Base-by-base conservation (phyloP, 2,329 filamentous ascomycete genomes). In the Fusarium sp. region DNA sequence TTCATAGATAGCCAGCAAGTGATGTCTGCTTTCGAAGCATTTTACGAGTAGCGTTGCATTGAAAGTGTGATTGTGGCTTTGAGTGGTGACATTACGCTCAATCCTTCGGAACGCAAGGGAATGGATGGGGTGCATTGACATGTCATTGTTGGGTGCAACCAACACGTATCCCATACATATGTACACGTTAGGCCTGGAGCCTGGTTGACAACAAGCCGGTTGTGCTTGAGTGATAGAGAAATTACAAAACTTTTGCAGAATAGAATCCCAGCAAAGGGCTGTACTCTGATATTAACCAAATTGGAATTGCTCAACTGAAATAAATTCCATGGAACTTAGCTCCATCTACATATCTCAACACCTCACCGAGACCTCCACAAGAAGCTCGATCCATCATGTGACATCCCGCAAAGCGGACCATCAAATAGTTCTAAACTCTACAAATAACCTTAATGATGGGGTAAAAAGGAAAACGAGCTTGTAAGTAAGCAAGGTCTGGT, bases 1-100 rank as follows among this genome's bases (percentile, higher is more conserved):
- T 71, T 61, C 48, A 69, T 69, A 71, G 55, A 71, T 71, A 64
- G 55, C 41, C 40, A 34, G 42, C 55, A 71, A 70, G 32, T 46
- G 40, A 34, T 53, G 42, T 41, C 46, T 53, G 16, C 20, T 20
- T 20, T 20, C 20, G 20, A 20, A 20, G 20, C 28, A 55, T 50
- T 37, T 32, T 18, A 23, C 28, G 20, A 46, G 18, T 2, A n/a
- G 43, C 9, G 43, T 46, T 46, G 43, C 25, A 46, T 28, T 27
- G 4, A 9, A 27, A 12, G 21, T 51, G 32, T 25, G 23, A 25
- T 37, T 27, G 32, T 51, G 49, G 32, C 13, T n/a, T 37, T n/a
- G 21, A 14, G 47, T n/a, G 47, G 21, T 51, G 48, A 27, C 48
- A 51, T 27, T 13, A 16, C 13, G 6, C 21, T 12, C 28, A 18